Conservation (phyloP, 2,329 filamentous ascomycete genomes). For the Pyrenophora tritici-repentis region DNA sequence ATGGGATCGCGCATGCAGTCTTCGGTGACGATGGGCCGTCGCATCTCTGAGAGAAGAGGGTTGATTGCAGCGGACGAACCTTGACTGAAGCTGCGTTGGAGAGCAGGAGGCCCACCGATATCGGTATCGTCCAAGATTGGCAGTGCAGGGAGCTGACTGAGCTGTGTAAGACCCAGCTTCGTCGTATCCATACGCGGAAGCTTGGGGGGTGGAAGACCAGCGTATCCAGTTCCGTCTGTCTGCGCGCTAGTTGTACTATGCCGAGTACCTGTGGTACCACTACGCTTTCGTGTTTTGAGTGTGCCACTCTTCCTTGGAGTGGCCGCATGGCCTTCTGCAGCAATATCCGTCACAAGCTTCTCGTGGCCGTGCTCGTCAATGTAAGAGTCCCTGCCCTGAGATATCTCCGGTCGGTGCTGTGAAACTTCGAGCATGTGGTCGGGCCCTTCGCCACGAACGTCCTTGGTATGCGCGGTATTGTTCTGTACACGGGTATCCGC, state of each 20-base stretch:
- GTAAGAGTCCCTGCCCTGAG: slow-evolving; percentile 71
- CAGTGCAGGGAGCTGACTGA: slow-evolving; percentile 72
- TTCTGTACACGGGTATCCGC: slow-evolving; percentile 63
- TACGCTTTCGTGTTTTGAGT: slow-evolving; percentile 35
- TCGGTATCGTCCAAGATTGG: slow-evolving; percentile 78
- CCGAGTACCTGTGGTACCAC: slow-evolving; percentile 40
- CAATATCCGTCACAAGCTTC: slow-evolving; percentile 68
- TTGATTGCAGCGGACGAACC: slow-evolving; percentile 57
- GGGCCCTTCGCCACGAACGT: slow-evolving; percentile 76
- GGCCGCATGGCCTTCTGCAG: slow-evolving; percentile 59
- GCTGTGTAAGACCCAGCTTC: slow-evolving; percentile 69
- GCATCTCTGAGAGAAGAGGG: slow-evolving; percentile 67
- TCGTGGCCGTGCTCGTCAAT: slow-evolving; percentile 69
- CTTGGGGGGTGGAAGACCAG: slow-evolving; percentile 63
- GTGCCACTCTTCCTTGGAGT: slow-evolving; percentile 56
- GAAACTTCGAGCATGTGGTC: slow-evolving; percentile 69
- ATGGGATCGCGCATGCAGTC: slow-evolving; percentile 96
- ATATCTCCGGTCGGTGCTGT: slow-evolving; percentile 61
- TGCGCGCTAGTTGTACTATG: slow-evolving; percentile 38
- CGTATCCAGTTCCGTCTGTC: slow-evolving; percentile 52
- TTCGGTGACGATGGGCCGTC: slow-evolving; percentile 74
- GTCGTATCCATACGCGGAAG: slow-evolving; percentile 65
- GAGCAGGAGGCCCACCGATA: slow-evolving; percentile 71
- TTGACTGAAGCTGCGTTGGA: slow-evolving; percentile 57
- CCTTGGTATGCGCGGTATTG: slow-evolving; percentile 68